Conservation (phyloP, 441 rosid genomes). For the Oxalis stricta region DNA sequence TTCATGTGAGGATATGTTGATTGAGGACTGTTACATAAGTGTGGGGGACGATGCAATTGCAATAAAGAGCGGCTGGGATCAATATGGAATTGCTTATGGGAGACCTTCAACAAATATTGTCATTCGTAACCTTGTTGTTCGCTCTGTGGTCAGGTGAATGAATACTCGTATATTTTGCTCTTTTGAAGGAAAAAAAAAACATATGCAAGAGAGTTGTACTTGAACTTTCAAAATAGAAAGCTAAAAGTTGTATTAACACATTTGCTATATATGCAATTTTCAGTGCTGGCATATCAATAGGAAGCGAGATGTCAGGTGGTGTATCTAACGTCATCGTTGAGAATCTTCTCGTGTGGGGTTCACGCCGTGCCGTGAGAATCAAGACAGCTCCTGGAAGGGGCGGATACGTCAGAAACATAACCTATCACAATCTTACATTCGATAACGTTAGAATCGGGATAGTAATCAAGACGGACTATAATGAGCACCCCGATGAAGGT, state of each 20-base stretch:
- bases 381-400: constrained; percentile 96
- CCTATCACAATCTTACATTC: constrained; percentile 64
- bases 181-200: too few species aligned
- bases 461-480: constrained; percentile 88
- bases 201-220: too few species aligned
- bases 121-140: constrained; percentile 70
- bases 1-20: constrained; percentile 90
- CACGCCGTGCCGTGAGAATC: constrained; percentile 81
- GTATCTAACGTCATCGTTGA: constrained; percentile 76
- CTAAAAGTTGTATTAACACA: too few species aligned
- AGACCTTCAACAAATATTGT: constrained; percentile 69
- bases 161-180: background rate
- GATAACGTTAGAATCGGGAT: constrained; percentile 82
- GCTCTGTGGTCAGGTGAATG: constrained; percentile 81
- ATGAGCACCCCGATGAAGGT: constrained; percentile 76
- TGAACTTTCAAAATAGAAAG: too few species aligned
- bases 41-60: constrained; percentile 96
- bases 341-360: constrained; percentile 69
- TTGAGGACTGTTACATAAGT: constrained; percentile 91
- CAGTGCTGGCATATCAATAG: constrained; percentile 90
- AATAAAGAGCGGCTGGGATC: constrained; percentile 99
- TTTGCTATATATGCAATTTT: background rate
- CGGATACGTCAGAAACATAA: constrained; percentile 53
- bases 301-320: constrained; percentile 97
- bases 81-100: constrained; percentile 81